Base-by-base conservation (phyloP, 306 rosid genomes). In the Hylodesmum podocarpum region DNA sequence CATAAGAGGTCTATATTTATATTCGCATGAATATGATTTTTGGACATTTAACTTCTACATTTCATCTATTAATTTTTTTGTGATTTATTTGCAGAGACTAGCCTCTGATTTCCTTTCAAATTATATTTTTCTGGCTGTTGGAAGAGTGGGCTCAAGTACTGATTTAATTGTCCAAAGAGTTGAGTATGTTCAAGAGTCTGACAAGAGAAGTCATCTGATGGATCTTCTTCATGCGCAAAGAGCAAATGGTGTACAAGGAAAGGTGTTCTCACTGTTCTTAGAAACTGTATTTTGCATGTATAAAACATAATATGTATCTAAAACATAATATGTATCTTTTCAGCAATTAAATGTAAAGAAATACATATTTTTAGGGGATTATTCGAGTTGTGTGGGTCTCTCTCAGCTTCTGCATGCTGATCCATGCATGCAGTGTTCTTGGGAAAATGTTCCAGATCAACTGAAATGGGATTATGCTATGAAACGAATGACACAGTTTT, bases 121-220 rank as follows among this genome's bases (percentile, higher is more conserved):
- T 41, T 91, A 91, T 65, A 82, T 91, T 62, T 91, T 91, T 73
- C 73, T 91, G 67, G 92, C 97, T 81, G 97, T 91, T 70, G 97
- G 97, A 88, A 89, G 97, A 78, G 97, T 91, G 76, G 97, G 97
- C 29, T 91, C 97, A 36, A 91, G 97, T 80, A 91, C 97, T 37
- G 94, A 91, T 88, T 70, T 91, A 76, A 91, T 91, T 79, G 69
- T 84, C 34, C 97, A 91, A 80, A 86, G 94, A 88, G 97, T 91
- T 77, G 97, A 91, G 81, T 88, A 79, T 37, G 97, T 91, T 83
- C 94, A 79, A 8, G 97, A 91, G 70, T 78, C 94, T 76, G 97
- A 91, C 80, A 91, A 89, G 75, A 86, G 97, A 84, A 91, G 97
- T 78, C 97, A 91, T 78, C 91, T 91, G n/a, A 87, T 91, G 92